phyloP scores from a whole-genome alignment of 2,329 filamentous ascomycete species.

The Rosellinia necatrix region DNA sequence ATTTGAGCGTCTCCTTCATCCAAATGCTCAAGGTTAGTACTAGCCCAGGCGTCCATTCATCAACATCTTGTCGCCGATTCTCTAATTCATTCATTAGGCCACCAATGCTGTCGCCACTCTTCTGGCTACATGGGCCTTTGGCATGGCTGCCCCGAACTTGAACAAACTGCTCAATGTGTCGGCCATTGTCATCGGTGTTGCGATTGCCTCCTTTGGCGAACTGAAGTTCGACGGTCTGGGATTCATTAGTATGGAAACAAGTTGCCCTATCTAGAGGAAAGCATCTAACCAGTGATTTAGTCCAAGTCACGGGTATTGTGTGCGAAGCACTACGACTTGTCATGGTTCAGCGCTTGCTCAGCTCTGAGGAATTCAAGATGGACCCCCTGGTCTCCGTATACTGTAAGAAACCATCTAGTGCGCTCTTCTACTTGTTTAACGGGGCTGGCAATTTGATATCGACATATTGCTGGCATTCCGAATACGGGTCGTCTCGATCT shows the following conservation, averaged over 20 bases:
- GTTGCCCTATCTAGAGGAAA: background rate
- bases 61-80: background rate
- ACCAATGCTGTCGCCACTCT: conserved; percentile 71
- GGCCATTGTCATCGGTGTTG: conserved; percentile 59
- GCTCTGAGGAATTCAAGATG: conserved; percentile 81
- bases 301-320: conserved; percentile 75
- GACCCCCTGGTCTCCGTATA: conserved; percentile 74
- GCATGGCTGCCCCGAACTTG: conserved; percentile 54
- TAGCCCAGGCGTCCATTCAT: conserved; percentile 30
- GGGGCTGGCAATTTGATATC: too few species aligned
- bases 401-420: conserved; percentile 34
- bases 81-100: conserved; percentile 47
- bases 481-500: too few species aligned
- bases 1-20: conserved; percentile 71
- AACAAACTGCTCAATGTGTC: conserved; percentile 55
- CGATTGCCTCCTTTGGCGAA: conserved; percentile 63
- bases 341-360: conserved; percentile 85
- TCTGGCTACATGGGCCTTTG: conserved; percentile 65
- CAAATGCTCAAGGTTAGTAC: conserved; percentile 68
- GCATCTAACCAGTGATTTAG: conserved; percentile 38
- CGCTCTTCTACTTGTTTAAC: background rate
- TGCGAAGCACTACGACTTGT: conserved; percentile 83
- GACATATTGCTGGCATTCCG: too few species aligned
- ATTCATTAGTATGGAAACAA: conserved; percentile 51
- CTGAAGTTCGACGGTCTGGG: conserved; percentile 70